Base-by-base conservation (phyloP, 495 filamentous ascomycete genomes). In the Penicillium maclennaniae region DNA sequence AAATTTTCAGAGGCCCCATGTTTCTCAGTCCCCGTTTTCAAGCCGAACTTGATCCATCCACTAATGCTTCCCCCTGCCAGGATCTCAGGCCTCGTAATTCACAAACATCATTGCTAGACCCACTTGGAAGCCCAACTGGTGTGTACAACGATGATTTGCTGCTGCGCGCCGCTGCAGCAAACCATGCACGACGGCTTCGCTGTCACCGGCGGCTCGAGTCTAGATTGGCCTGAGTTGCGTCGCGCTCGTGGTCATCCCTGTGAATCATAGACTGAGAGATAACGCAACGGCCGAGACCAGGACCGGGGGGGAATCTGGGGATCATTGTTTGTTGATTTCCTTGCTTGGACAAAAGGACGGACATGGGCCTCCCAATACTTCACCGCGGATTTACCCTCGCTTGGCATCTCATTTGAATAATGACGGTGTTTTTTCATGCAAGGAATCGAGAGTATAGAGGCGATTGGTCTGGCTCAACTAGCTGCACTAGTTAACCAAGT, bases 101-200 rank as follows among this genome's bases (percentile, higher is more conserved):
- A 54, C 57, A 60, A 50, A 62, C 55, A 61, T 51, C 51, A 45
- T 61, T 49, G 58, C 49, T 47, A 28, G 51, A 51, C 61, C 62
- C 59, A 65, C 56, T 54, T 34, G 42, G 45, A 47, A 62, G 56
- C 62, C 60, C 53, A 45, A 61, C 60, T 61, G 52, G 62, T 69
- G 68, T 71, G 68, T 73, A 69, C 62, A 63, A 60, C 54, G 58
- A 59, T 71, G 68, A 73, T 73, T 71, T 71, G 70, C 62, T 59
- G 48, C 40, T 58, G 21, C 46, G 53, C 56, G 44, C 54, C 49
- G 61, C 45, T 55, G 60, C 54, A 54, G 56, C 49, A 45, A 58
- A 58, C 44, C 47, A 54, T 58, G 61, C 63, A 63, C 56, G 54
- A 54, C 43, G 49, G 54, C 57, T 63, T 54, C 61, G 28, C 26